These are phyloP conservation scores for Sordariomycetes sp. DNA, from an alignment of 2,329 filamentous ascomycete genomes.

Conservation along the genomic window DNA sequence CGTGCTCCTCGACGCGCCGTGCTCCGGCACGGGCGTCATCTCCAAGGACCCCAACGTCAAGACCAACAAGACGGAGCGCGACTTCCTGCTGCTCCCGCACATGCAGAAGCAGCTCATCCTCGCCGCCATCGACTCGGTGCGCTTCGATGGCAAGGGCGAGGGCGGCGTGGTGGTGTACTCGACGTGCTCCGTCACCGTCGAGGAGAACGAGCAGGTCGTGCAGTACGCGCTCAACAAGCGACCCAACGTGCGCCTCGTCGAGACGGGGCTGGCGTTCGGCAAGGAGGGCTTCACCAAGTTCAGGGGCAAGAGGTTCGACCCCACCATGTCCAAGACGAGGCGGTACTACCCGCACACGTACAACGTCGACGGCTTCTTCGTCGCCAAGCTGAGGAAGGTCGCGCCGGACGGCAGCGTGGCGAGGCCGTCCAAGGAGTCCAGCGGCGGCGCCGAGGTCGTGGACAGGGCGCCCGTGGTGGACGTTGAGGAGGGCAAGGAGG, in stretches of 20 bases:
- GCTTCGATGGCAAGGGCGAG: constrained; percentile 73
- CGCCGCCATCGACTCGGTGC: constrained; percentile 87
- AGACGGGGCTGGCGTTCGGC: constrained; percentile 82
- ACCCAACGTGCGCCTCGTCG: constrained; percentile 87
- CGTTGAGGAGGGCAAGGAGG: constrained; percentile 24
- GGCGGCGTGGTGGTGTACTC: constrained; percentile 96
- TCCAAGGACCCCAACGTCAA: constrained; percentile 95
- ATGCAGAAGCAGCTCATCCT: constrained; percentile 90
- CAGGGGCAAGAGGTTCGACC: constrained; percentile 85
- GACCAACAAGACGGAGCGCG: constrained; percentile 93
- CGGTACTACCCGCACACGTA: constrained; percentile 85
- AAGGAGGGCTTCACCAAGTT: constrained; percentile 87
- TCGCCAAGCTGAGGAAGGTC: constrained; percentile 93
- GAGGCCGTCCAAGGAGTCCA: constrained; percentile 22
- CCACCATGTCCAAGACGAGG: constrained; percentile 70
- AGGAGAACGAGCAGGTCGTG: constrained; percentile 84
- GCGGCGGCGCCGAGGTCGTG: constrained; percentile 28
- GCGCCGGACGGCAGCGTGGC: constrained; percentile 48
- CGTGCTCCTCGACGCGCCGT: constrained; percentile 87
- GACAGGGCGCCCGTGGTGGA: constrained; percentile 60
- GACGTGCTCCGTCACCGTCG: constrained; percentile 87
- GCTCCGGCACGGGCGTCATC: constrained; percentile 94
- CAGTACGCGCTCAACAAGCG: constrained; percentile 86
- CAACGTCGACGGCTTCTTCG: constrained; percentile 97
- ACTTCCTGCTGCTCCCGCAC: constrained; percentile 89